Percentiles rank a stretch among this genome's conserved stretches.
Conservation (phyloP, 768 basidiomycete genomes). For the Cantharellus cinnabarinus region DNA sequence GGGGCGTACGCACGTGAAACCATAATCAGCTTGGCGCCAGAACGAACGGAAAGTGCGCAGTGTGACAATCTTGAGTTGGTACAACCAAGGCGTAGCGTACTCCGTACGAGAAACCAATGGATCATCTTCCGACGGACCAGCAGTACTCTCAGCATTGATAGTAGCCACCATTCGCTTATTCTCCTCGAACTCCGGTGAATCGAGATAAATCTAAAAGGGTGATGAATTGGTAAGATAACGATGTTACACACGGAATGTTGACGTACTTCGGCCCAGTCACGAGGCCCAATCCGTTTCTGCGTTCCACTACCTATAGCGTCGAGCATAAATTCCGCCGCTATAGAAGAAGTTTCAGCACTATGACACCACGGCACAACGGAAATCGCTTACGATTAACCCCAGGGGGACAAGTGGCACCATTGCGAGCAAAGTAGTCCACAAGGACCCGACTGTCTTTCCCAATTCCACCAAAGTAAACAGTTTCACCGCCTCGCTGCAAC, state of each 20-base stretch:
- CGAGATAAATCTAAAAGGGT: conserved; percentile 14
- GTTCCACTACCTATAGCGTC: conserved; percentile 65
- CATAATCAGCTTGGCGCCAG: conserved; percentile 73
- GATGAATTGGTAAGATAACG: not conserved
- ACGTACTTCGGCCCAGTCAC: conserved; percentile 19
- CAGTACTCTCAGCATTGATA: conserved; percentile 24
- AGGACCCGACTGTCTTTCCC: conserved; percentile 50
- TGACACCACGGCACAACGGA: not conserved
- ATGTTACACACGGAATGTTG: not conserved
- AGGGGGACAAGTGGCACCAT: conserved; percentile 54
- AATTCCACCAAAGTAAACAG: conserved; percentile 86
- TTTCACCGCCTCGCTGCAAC: conserved; percentile 59
- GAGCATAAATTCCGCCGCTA: conserved; percentile 31
- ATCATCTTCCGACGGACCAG: conserved; percentile 9
- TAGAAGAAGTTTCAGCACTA: not conserved
- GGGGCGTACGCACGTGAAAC: conserved; percentile 18
- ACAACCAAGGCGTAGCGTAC: conserved; percentile 51
- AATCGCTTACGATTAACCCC: conserved; percentile 38
- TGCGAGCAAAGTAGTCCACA: conserved; percentile 51
- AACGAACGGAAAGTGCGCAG: conserved; percentile 46
- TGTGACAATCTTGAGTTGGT: conserved; percentile 51
- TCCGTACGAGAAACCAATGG: not conserved
- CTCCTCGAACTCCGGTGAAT: conserved; percentile 15
- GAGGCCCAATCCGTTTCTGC: conserved; percentile 15
- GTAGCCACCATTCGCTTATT: conserved; percentile 18